Conservation (phyloP, 371 early-diverging fungal genomes). For the Mortierella sp. region DNA sequence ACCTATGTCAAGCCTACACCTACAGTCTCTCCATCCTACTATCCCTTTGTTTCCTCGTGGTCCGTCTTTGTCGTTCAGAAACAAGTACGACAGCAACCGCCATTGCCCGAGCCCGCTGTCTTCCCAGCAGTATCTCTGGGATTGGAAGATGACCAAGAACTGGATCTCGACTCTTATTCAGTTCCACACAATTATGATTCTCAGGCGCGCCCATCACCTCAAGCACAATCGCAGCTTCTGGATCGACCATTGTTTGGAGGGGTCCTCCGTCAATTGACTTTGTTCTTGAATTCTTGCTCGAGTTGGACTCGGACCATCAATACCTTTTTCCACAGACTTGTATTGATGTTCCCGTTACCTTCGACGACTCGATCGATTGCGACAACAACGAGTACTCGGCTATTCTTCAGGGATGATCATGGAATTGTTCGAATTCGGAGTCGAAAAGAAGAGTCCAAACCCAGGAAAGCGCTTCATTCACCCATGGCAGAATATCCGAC, state of each 20-base stretch:
- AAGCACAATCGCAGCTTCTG: no score
- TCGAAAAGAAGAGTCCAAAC: background rate
- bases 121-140: background rate
- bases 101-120: background rate
- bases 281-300: no score
- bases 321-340: background rate
- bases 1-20: conserved; percentile 15
- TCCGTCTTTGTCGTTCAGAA: background rate
- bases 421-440: background rate
- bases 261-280: no score
- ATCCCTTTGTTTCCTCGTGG: background rate
- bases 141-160: no score
- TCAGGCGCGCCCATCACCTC: no score
- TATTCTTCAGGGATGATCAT: background rate
- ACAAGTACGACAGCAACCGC: background rate
- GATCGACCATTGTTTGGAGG: no score
- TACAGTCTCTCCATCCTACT: background rate
- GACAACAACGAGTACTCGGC: no score
- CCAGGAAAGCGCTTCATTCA: conserved; percentile 19
- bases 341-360: background rate
- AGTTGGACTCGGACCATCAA: no score
- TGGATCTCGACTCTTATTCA: no score
- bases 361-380: no score
- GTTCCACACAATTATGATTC: no score
- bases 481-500: conserved; percentile 18